Base-by-base conservation (phyloP, 2,329 filamentous ascomycete genomes). In the Aspergillus eucalypticola region DNA sequence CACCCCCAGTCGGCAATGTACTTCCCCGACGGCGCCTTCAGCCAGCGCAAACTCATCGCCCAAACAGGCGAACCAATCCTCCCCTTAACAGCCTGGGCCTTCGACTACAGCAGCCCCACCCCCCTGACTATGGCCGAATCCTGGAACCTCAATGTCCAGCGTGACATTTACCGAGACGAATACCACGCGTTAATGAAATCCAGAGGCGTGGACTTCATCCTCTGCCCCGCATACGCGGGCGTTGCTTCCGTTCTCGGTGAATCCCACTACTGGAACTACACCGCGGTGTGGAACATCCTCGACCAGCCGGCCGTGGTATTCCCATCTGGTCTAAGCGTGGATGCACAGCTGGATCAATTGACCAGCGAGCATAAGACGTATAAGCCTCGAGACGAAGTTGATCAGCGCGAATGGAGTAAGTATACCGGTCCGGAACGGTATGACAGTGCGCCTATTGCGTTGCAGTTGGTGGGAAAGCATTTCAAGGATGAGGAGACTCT, bases 401-500 rank as follows among this genome's bases (percentile, higher is more conserved):
- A 75, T 55, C 69, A 67, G 55, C 60, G 68, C 3, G 73, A 75
- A 55, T 75, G 73, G 73, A 60, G 52, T 39, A 73, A 73, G 59
- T 76, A 75, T 51, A 55, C 64, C 5, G 59, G 62, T 5, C 71
- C 73, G 1, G 67, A 70, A 56, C 61, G 66, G n/a, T 77, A 73
- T 56, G 71, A 77, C 35, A 73, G 73, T 0, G 72, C 82, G 6
- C 83, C 83, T 0, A 76, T 86, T 8, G 79, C 78, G 0, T 62
- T 86, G 17, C 83, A 86, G 67, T 72, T 86, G 35, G 72, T 83
- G 2, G 81, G 81, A 1, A 73, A 78, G 3, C 78, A 76, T 51
- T 77, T 82, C n/a, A 79, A 83, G 54, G 84, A 86, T 60, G 84
- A 86, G 66, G 84, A 81, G 67, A 73, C 71, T 0, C 42, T 76